Evolutionary conservation across 2,329 filamentous ascomycete species (phyloP), one percentile per base, ranked within the genome.

Genomic region (Coleophoma cylindrospora): DNA sequence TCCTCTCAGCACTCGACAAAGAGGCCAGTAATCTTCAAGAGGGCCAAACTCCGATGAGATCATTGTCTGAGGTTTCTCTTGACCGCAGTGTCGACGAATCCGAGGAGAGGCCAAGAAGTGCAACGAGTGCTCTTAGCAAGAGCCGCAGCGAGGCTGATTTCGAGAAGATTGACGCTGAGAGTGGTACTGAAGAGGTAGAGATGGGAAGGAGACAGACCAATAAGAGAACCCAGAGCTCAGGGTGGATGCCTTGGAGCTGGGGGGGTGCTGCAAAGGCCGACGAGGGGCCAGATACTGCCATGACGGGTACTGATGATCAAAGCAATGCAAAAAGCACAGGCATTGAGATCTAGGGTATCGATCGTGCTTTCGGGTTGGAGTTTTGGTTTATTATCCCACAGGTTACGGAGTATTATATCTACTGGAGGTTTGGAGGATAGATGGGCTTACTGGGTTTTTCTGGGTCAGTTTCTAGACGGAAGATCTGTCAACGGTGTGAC

Each of bases 111-210:
- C 58, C 56, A 45, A 61, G 48, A 50, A 63, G 58, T 36, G 51
- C 58, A 5, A 48, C 68, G 60, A 79, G 76, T 54, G 81, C 74
- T 3, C 70, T 95, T 61, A 86, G 81, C 60, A 92, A 92, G 71
- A 92, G 88, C 63, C 83, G 84, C 56, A 95, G 89, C 66, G 91
- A 96, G 65, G 81, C 80, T 17, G 92, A 95, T 60, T 96, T 96
- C 63, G 91, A 95, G 63, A 88, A 89, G 66, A 89, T 95, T 58
- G 87, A 94, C 54, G 83, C 84, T 34, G 87, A 91, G 63, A 86
- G 83, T 61, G 77, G 77, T 10, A 72, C 72, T 22, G 83, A 81
- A 62, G 79, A 80, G 43, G 74, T 72, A 33, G 73, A 60, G 10
- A 61, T 60, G 15, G 61, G 32, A 13, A 53, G 53, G 22, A 49